Conservation (phyloP, 1,139 yeast genomes). For the Torulaspora pretoriensis region DNA sequence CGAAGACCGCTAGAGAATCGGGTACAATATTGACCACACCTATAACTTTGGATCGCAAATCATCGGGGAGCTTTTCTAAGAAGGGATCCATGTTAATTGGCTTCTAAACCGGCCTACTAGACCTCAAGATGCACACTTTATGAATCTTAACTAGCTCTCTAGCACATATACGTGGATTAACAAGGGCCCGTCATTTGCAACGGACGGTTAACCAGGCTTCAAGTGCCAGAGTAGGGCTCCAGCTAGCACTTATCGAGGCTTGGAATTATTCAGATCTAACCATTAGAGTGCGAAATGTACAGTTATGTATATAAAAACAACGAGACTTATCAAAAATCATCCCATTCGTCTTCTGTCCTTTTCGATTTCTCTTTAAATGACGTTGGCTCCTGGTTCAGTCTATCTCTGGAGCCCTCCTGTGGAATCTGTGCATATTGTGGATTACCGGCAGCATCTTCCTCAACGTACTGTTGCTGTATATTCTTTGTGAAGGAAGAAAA, state of each 20-base stretch:
- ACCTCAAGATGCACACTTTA: not conserved
- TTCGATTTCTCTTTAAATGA: conserved; percentile 6
- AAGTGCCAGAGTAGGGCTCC: not conserved
- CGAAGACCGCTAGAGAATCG: conserved; percentile 24
- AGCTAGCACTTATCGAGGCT: not conserved
- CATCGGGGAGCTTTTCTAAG: conserved; percentile 22
- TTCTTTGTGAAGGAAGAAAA: conserved; percentile 59
- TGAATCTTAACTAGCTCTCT: not conserved
- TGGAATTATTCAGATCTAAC: not conserved
- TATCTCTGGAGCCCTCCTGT: conserved; percentile 47
- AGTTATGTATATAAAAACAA: not conserved
- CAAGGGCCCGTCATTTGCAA: not conserved
- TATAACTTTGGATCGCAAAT: conserved; percentile 27
- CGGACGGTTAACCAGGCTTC: not conserved
- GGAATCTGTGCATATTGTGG: conserved; percentile 43
- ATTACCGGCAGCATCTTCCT: conserved; percentile 19
- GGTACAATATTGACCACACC: conserved; percentile 23
- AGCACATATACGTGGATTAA: not conserved
- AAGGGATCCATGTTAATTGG: conserved; percentile 16
- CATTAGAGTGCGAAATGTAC: not conserved
- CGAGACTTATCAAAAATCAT: conserved; percentile 26
- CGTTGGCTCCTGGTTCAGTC: conserved; percentile 21
- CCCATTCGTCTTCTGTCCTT: conserved; percentile 33
- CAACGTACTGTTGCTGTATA: conserved; percentile 31
- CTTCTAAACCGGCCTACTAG: not conserved